Evolutionary conservation across 495 filamentous ascomycete genomes (phyloP), one percentile per base, ranked within the genome.

Genomic region (Hypoxylon lienhwacheense): DNA sequence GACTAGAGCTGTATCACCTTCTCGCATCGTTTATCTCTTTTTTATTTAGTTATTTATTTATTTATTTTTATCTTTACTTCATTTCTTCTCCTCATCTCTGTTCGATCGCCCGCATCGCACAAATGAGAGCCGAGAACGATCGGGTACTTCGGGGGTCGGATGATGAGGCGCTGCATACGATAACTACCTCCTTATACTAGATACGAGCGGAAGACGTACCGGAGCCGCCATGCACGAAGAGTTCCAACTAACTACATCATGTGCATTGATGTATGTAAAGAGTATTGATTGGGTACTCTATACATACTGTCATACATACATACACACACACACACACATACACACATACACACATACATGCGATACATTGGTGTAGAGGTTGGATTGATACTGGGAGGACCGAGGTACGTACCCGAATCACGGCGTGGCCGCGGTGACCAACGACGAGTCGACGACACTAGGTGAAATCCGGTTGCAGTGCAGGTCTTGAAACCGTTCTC

Each of bases 401-500:
- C n/a, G 40, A 51, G 20, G 26, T 45, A 32, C 25, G 51, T 55
- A 47, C 51, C 51, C 43, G 46, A 39, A 34, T 52, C 43, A 47
- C 58, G 58, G 58, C 12, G 58, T 55, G 47, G 46, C 58, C 58
- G 58, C 15, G 16, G 40, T 35, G 28, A 35, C 58, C 24, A 51
- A 47, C 52, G 41, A 61, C 46, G 57, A 45, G 46, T 40, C 31
- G 24, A 36, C 36, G 21, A 21, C 34, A 51, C 46, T 41, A 35
- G 37, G 24, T 19, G 24, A 35, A 43, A 31, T 43, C 41, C 37
- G 24, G 58, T 61, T 55, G 19, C 52, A 61, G 35, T 55, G 58
- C 58, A 61, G 52, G 5, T 51, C 46, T 21, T 61, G 58, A 61
- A 61, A 61, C 58, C 33, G 40, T 37, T 34, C 52, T 55, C 43